Percentiles rank a stretch among this genome's conserved stretches.
These are phyloP conservation scores for Rhodotorula sp. DNA, from an alignment of 1,284 basidiomycete species.

Conservation along the genomic window DNA sequence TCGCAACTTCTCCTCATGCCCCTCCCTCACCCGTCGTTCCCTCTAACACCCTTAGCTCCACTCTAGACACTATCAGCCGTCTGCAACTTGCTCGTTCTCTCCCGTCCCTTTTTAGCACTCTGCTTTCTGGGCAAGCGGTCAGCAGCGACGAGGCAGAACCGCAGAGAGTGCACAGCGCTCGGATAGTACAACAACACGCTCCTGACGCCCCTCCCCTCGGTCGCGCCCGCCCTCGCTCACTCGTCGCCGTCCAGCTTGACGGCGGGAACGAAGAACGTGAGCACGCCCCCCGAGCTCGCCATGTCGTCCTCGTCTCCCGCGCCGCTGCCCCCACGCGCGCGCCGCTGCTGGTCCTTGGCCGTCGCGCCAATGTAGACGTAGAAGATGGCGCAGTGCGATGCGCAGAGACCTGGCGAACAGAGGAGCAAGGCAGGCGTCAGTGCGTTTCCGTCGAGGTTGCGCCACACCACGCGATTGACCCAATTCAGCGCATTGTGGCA, in stretches of 20 bases:
- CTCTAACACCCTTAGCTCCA: too few species aligned
- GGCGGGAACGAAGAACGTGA: slow-evolving; percentile 41
- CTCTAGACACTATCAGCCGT: too few species aligned
- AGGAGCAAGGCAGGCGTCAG: not conserved
- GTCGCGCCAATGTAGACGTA: slow-evolving; percentile 50
- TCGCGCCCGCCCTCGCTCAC: not conserved
- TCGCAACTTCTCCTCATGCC: too few species aligned
- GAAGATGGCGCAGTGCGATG: slow-evolving; percentile 49
- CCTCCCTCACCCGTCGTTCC: too few species aligned
- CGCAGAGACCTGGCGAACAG: slow-evolving; percentile 42
- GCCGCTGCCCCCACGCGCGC: too few species aligned
- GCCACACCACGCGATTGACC: not conserved
- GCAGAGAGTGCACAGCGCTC: too few species aligned
- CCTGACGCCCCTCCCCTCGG: too few species aligned
- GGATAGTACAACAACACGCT: too few species aligned
- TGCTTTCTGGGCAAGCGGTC: too few species aligned
- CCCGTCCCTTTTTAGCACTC: too few species aligned
- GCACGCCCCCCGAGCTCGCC: slow-evolving; percentile 29
- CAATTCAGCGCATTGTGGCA: not conserved
- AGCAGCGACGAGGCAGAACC: too few species aligned
- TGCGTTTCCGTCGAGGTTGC: not conserved
- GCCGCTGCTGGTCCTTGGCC: slow-evolving; percentile 12
- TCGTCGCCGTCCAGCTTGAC: slow-evolving; percentile 28
- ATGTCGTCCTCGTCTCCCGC: slow-evolving; percentile 15
- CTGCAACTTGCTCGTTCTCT: too few species aligned